These are phyloP conservation scores for Lentinula novae-zelandiae DNA, from an alignment of 1,284 basidiomycete species.

Conservation along the genomic window DNA sequence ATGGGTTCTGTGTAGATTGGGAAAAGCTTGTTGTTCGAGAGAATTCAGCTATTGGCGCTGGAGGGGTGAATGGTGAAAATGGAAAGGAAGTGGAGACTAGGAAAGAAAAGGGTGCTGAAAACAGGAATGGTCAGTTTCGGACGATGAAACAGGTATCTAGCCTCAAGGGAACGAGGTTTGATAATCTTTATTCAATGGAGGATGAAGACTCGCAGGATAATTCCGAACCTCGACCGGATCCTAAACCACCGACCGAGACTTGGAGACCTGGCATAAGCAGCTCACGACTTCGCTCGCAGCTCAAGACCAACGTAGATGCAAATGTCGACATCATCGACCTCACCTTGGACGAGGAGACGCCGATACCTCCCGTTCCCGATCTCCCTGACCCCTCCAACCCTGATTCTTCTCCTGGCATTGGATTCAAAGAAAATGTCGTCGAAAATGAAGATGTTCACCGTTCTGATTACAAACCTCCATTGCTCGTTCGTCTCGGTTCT, in stretches of 20 bases:
- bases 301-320: neutral
- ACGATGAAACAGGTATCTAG: neutral
- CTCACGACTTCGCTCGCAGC: neutral
- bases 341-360: neutral
- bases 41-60: neutral
- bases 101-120: neutral
- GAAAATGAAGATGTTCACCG: neutral
- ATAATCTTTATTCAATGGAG: neutral
- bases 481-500: neutral
- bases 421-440: neutral
- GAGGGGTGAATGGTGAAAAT: neutral
- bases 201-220: neutral
- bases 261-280: neutral
- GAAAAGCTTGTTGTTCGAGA: neutral
- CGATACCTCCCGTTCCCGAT: neutral
- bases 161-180: too few relatives aligned
- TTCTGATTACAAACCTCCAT: neutral
- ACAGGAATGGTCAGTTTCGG: neutral
- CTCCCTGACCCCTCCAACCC: neutral
- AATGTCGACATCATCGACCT: neutral
- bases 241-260: neutral
- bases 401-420: neutral
- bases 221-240: neutral
- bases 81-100: neutral
- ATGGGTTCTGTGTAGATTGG: conserved; percentile 7